Percentiles rank a stretch among this genome's conserved stretches.
Conservation (phyloP, 164 flowering plant genomes). For the Liriodendron chinense region DNA sequence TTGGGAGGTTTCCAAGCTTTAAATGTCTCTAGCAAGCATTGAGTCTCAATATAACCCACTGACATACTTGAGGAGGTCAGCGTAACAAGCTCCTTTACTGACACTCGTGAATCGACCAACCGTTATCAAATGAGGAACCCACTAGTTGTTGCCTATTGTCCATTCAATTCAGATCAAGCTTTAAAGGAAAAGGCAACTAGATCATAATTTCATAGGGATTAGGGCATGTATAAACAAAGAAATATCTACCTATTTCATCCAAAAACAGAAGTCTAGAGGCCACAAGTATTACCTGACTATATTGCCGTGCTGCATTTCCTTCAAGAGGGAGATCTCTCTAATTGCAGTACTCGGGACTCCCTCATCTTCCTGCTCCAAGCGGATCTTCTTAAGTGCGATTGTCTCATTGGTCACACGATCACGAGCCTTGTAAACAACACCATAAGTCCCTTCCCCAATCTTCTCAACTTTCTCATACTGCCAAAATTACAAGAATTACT, state of each 20-base stretch:
- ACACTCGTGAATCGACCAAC: background rate
- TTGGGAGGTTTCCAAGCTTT: background rate
- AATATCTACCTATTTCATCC: background rate
- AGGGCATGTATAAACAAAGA: background rate
- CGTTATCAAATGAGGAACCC: background rate
- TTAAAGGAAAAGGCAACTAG: background rate
- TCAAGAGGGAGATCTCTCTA: conserved; percentile 89
- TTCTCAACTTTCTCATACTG: conserved; percentile 96
- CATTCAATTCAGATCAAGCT: no score
- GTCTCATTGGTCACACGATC: conserved; percentile 74
- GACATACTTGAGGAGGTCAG: no score
- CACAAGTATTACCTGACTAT: conserved; percentile 60
- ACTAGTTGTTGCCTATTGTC: background rate
- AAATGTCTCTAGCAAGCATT: background rate
- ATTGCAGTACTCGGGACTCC: conserved; percentile 95
- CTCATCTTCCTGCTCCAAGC: conserved; percentile 93
- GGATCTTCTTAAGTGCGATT: conserved; percentile 88
- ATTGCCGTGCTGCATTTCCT: conserved; percentile 95
- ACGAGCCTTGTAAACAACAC: conserved; percentile 93
- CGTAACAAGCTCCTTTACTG: background rate
- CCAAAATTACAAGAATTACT: background rate
- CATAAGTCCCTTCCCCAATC: conserved; percentile 95
- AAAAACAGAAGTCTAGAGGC: background rate
- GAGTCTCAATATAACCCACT: background rate
- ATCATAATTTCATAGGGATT: background rate